Evolutionary conservation across 2,329 filamentous ascomycete genomes (phyloP).

Genomic region (Amauroascus niger): DNA sequence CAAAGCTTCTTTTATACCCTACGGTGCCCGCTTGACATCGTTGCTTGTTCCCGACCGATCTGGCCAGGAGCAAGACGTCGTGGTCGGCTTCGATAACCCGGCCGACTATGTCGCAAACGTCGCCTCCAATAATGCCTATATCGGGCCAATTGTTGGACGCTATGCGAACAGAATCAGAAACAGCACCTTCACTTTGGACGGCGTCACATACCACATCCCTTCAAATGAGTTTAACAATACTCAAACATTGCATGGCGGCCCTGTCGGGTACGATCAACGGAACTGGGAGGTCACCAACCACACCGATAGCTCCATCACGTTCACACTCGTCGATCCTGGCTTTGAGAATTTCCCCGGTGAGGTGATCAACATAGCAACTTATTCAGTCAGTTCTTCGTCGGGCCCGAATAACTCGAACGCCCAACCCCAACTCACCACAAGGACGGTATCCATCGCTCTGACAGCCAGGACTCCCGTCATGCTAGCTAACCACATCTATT

Average conservation of each 20-base stretch:
- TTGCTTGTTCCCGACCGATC: conserved; percentile 43
- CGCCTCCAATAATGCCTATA: conserved; percentile 40
- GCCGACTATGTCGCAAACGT: conserved; percentile 38
- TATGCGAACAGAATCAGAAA: conserved; percentile 50
- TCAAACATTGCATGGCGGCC: conserved; percentile 46
- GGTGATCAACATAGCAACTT: conserved; percentile 40
- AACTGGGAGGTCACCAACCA: conserved; percentile 42
- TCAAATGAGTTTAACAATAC: conserved; percentile 44
- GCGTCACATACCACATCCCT: conserved; percentile 39
- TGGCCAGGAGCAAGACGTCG: conserved; percentile 42
- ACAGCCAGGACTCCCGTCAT: conserved; percentile 43
- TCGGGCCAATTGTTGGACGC: conserved; percentile 41
- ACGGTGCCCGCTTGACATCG: conserved; percentile 41
- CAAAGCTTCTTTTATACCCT: conserved; percentile 41
- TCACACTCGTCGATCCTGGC: conserved; percentile 37
- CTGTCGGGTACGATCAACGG: conserved; percentile 40
- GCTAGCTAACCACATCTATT: conserved; percentile 44
- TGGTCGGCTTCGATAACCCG: conserved; percentile 43
- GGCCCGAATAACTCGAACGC: conserved; percentile 26
- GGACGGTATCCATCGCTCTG: conserved; percentile 37
- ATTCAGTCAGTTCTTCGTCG: conserved; percentile 33
- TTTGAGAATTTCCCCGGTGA: conserved; percentile 40
- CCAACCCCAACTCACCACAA: conserved; percentile 36
- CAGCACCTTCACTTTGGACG: conserved; percentile 45
- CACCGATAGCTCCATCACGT: conserved; percentile 37